These are phyloP conservation scores for Aspergillus cavernicola DNA, from an alignment of 495 filamentous ascomycete species.

Conservation along the genomic window DNA sequence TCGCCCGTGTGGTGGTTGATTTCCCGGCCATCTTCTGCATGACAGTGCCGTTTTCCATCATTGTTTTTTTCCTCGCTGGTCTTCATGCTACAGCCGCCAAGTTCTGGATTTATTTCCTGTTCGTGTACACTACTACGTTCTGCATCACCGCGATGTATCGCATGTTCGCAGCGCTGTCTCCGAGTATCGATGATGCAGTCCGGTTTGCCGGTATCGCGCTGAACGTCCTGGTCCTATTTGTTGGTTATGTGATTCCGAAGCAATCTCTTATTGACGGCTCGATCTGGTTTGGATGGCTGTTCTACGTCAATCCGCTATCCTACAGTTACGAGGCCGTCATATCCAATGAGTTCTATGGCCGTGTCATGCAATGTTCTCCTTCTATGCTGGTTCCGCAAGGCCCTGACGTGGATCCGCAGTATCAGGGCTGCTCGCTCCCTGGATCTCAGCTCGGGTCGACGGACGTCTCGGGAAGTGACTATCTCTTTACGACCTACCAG, in stretches of 20 bases:
- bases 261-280: slow-evolving; percentile 55
- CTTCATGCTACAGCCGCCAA: slow-evolving; percentile 63
- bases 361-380: slow-evolving; percentile 57
- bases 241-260: slow-evolving; percentile 75
- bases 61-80: slow-evolving; percentile 67
- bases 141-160: slow-evolving; percentile 67
- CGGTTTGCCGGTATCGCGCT: slow-evolving; percentile 65
- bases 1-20: slow-evolving; percentile 66
- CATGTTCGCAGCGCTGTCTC: slow-evolving; percentile 72
- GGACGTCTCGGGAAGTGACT: slow-evolving; percentile 55
- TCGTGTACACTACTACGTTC: slow-evolving; percentile 66
- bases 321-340: slow-evolving; percentile 73
- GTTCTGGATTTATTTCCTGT: slow-evolving; percentile 70
- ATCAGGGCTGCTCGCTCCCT: slow-evolving; percentile 61
- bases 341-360: slow-evolving; percentile 62
- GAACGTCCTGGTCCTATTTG: slow-evolving; percentile 69
- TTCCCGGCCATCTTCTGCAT: slow-evolving; percentile 63
- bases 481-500: slow-evolving; percentile 51
- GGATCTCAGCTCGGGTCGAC: slow-evolving; percentile 47
- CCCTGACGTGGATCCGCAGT: slow-evolving; percentile 41
- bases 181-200: slow-evolving; percentile 69
- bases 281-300: slow-evolving; percentile 81
- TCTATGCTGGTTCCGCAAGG: slow-evolving; percentile 55
- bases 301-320: slow-evolving; percentile 68
- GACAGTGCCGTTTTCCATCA: slow-evolving; percentile 59